Base-by-base conservation (phyloP, 2,329 filamentous ascomycete genomes). In the Colletotrichum gloeosporioides region DNA sequence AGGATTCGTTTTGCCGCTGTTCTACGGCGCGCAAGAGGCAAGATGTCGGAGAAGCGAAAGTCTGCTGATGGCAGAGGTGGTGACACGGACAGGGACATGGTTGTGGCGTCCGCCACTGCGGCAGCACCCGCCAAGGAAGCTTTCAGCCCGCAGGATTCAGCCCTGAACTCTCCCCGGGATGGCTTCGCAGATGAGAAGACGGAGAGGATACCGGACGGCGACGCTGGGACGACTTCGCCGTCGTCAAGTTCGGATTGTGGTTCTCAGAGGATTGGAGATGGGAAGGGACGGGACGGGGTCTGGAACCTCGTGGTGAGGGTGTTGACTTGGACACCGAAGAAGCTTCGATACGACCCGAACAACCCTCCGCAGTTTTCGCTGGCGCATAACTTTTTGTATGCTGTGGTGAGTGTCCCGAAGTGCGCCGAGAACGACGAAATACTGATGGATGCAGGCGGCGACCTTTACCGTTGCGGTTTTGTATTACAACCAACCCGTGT, bases 401-500 rank as follows among this genome's bases (percentile, higher is more conserved):
- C 90, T 2, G 89, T 94, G 80, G 93, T 89, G 79, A 78, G 84
- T 79, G 18, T 65, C 15, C 7, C 16, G 18, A 25, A 4, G 3
- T 59, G 29, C 9, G 22, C 44, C 67, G 18, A 8, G 13, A 65
- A 18, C 5, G 39, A 27, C 18, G 3, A 22, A 25, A 12, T 64
- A 29, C 69, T 68, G 22, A 73, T 0, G 12, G 4, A 8, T 34
- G 61, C 27, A 91, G 90, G 85, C 90, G 4, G 85, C 86, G 1
- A 89, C 92, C 6, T 92, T 95, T 78, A 95, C 93, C 1, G 95
- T 96, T 8, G 94, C 94, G 22, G 96, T 96, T 79, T 86, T 96
- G 4, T 96, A 96, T 85, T 96, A 96, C 84, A 95, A 91, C 75
- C 94, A 96, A 80, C 94, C 95, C 0, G 94, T 96, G 63, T 86